phyloP scores from a whole-genome alignment of 306 rosid species.

The Trifolium repens region DNA sequence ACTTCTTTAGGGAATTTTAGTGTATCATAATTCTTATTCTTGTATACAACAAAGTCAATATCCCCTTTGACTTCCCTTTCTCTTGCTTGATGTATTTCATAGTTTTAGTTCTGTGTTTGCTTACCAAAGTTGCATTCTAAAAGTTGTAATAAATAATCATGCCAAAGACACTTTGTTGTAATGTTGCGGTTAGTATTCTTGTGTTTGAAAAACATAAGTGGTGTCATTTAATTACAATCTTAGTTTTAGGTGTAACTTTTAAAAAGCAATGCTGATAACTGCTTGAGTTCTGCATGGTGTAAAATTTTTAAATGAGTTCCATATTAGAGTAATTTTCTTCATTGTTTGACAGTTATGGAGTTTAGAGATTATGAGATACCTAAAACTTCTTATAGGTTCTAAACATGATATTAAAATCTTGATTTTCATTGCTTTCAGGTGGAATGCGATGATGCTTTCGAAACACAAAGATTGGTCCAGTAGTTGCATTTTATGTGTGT shows the following conservation, averaged over 20 bases:
- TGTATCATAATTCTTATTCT: no score
- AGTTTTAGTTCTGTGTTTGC: no score
- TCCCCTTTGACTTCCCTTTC: conserved; percentile 2
- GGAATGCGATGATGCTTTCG: conserved; percentile 55
- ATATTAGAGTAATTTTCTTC: neutral
- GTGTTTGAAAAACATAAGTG: no score
- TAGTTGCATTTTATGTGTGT: conserved; percentile 33
- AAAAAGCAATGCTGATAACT: neutral
- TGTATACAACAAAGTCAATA: no score
- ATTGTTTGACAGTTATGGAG: neutral
- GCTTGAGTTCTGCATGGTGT: neutral
- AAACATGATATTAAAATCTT: conserved; percentile 11
- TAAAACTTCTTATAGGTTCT: neutral
- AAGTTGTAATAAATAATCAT: no score
- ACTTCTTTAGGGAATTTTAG: no score
- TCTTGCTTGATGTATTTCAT: no score
- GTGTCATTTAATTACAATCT: conserved; percentile 16
- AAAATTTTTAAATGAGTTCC: neutral
- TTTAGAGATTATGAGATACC: neutral
- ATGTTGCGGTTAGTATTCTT: no score
- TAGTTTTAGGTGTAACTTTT: neutral
- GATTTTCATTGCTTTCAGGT: conserved; percentile 43
- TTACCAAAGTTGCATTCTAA: neutral
- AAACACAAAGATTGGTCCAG: conserved; percentile 56
- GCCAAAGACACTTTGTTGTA: neutral